Conservation (phyloP, 2,329 filamentous ascomycete species). For the Chaetomiaceae sp. region DNA sequence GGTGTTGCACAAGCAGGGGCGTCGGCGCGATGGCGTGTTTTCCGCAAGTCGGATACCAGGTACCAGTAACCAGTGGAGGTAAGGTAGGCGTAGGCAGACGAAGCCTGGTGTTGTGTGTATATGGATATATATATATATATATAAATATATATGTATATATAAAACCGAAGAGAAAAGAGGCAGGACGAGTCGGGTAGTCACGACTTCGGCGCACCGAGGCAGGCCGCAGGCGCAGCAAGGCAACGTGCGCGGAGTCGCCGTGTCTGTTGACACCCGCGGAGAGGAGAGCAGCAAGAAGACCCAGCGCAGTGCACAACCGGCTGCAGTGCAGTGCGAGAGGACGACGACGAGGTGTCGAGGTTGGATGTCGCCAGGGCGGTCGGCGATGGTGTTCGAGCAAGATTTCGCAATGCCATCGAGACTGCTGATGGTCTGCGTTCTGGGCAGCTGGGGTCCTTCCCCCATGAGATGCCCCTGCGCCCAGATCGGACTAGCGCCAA, state of each 20-base stretch:
- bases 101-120: too few relatives aligned
- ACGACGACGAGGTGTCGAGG: background rate
- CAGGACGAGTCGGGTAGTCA: background rate
- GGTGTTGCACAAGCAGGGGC: constrained; percentile 7
- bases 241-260: background rate
- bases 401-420: background rate
- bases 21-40: background rate
- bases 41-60: too few relatives aligned
- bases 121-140: too few relatives aligned
- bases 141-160: too few relatives aligned
- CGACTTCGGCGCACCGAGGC: constrained; percentile 7
- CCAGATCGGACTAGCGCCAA: constrained; percentile 11
- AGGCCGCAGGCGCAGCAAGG: constrained; percentile 10
- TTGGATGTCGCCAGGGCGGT: too few relatives aligned
- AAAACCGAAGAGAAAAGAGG: background rate
- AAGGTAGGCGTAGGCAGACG: too few relatives aligned
- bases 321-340: background rate
- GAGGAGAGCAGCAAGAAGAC: background rate
- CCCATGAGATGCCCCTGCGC: too few relatives aligned
- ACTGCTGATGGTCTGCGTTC: constrained; percentile 9
- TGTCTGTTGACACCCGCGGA: too few relatives aligned
- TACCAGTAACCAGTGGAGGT: too few relatives aligned
- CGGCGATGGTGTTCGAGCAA: constrained; percentile 1
- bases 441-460: too few relatives aligned
- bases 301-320: background rate